Evolutionary conservation across 192 early-diverging fungal genomes (phyloP), one percentile per base, ranked within the genome.

Genomic region (Entomortierella lignicola): DNA sequence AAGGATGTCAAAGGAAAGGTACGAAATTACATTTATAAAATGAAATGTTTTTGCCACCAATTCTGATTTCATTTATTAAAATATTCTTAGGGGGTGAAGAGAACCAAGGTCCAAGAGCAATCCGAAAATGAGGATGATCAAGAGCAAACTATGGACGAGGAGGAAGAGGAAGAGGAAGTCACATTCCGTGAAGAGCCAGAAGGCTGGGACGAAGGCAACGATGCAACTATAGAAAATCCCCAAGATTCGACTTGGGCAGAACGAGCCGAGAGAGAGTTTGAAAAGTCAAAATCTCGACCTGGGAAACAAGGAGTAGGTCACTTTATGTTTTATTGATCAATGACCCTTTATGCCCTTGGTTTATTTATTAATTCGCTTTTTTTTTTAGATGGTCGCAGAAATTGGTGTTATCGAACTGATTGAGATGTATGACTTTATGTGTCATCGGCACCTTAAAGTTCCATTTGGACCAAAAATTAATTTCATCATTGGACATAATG

Each of bases 401-500:
- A 85, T 88, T 27, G 97, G 96, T 17, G 89, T 91, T 25, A 90
- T 99, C 43, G 95, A 95, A 63, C 60, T 80, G 27, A 85, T 99
- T 32, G 91, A 95, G 81, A 83, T 99, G 17, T 74, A 85, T 23
- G 94, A 99, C 71, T 98, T 98, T 82, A 97, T 99, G 95, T 98
- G 97, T 75, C 98, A 99, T 83, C 88, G 91, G 34, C 89, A 86
- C 47, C 86, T 96, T 8, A 85, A 86, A 21, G 90, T 98, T 3
- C 69, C 87, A 43, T 91, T 99, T 63, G 89, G 91, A 27, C 90
- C 94, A 8, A 92, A 94, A 55, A 90, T 99, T 57, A 98, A 99
- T 82, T 99, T 99, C 82, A 91, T 99, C 37, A 94, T 95, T 57
- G 98, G 98, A 13, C 95, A 98, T 65, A 99, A 98, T 74, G 98